Percentiles rank a stretch among this genome's conserved stretches.
These are phyloP conservation scores for Pythium myriotylum DNA, from an alignment of 352 stramenopile genomes.

Conservation along the genomic window DNA sequence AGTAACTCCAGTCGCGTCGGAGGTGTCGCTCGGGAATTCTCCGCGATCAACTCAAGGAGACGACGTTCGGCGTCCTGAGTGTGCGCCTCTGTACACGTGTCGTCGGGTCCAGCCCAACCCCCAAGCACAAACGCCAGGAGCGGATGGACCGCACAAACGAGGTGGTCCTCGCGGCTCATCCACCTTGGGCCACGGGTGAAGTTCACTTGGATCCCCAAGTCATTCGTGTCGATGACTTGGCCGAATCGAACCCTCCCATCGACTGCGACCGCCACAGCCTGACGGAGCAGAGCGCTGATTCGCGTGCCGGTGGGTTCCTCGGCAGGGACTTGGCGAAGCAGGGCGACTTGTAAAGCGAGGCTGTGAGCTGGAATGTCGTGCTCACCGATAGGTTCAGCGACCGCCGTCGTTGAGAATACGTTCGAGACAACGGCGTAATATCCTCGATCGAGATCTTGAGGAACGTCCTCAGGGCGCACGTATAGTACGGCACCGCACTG, in stretches of 20 bases:
- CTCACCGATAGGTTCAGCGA: neutral
- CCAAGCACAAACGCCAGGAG: neutral
- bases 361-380: neutral
- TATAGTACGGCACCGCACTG: no score
- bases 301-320: neutral
- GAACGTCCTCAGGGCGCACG: neutral
- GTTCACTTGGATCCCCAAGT: neutral
- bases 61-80: neutral
- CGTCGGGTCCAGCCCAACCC: neutral
- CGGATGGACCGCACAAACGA: neutral
- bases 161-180: neutral
- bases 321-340: neutral
- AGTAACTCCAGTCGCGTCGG: no score
- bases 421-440: neutral
- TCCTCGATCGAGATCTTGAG: neutral
- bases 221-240: neutral
- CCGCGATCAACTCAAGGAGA: neutral
- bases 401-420: neutral
- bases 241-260: neutral
- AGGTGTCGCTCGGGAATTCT: neutral
- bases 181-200: neutral
- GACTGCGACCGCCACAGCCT: neutral
- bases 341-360: neutral
- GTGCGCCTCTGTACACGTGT: neutral
- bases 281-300: neutral